Evolutionary conservation across 1,139 yeast genomes (phyloP).

Genomic region (Zygotorulaspora mrakii): DNA sequence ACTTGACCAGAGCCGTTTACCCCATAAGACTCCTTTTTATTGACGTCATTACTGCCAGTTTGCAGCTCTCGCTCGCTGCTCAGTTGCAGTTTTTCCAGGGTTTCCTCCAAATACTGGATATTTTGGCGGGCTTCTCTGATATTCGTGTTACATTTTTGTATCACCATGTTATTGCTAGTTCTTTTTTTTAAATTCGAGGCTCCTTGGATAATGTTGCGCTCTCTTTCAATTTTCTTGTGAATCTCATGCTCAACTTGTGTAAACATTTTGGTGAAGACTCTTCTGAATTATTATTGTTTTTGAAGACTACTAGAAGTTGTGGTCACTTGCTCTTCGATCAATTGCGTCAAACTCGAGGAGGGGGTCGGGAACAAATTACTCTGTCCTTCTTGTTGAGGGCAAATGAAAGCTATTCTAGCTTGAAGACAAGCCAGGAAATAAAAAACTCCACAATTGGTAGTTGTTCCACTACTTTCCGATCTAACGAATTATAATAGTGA

Average conservation of each 20-base stretch:
- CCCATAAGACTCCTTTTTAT: slow-evolving; percentile 1
- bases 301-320: no score
- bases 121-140: slow-evolving; percentile 89
- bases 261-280: slow-evolving; percentile 13
- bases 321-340: no score
- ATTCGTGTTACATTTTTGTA: slow-evolving; percentile 85
- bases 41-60: slow-evolving; percentile 7
- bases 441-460: no score
- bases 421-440: no score
- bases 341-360: no score
- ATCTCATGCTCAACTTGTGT: slow-evolving; percentile 50
- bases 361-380: no score
- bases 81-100: slow-evolving; percentile 59
- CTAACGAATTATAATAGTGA: no score
- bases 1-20: no score
- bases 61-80: slow-evolving; percentile 31
- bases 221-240: slow-evolving; percentile 78
- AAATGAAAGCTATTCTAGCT: no score
- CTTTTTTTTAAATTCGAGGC: slow-evolving; percentile 75
- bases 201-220: slow-evolving; percentile 81
- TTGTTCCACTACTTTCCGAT: no score
- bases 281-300: no score
- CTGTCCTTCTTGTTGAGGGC: no score
- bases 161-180: slow-evolving; percentile 74
- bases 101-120: slow-evolving; percentile 80